phyloP scores from a whole-genome alignment of 2,329 filamentous ascomycete species.

The Hyphodiscus sp. region DNA sequence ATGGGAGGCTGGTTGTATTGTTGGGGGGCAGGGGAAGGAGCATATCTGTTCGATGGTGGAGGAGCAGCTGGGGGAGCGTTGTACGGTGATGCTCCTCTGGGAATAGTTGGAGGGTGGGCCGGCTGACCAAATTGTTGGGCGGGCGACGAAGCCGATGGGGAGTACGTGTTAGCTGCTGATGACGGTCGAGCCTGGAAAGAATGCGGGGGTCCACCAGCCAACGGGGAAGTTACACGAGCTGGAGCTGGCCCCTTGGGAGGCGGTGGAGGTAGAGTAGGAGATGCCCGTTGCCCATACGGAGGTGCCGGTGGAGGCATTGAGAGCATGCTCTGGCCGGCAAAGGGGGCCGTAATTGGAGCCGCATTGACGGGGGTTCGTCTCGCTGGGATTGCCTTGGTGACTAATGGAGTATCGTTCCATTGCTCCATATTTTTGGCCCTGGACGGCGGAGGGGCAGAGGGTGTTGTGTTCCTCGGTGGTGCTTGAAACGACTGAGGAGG shows the following conservation, averaged over 20 bases:
- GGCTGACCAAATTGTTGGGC: slow-evolving; percentile 32
- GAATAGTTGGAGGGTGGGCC: slow-evolving; percentile 49
- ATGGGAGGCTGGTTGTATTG: slow-evolving; percentile 40
- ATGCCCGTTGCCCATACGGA: slow-evolving; percentile 51
- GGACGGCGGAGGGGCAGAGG: slow-evolving; percentile 64
- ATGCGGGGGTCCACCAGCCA: slow-evolving; percentile 47
- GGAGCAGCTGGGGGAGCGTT: slow-evolving; percentile 67
- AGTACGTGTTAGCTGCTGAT: slow-evolving; percentile 58
- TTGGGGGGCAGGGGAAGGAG: slow-evolving; percentile 57
- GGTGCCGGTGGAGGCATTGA: slow-evolving; percentile 51
- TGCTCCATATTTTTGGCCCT: slow-evolving; percentile 66
- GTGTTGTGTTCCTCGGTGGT: slow-evolving; percentile 59
- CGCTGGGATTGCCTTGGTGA: slow-evolving; percentile 63
- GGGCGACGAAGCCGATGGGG: slow-evolving; percentile 44
- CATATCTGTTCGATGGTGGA: slow-evolving; percentile 70
- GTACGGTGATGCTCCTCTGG: slow-evolving; percentile 78
- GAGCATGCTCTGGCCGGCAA: slow-evolving; percentile 56
- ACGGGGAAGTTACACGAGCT: slow-evolving; percentile 67
- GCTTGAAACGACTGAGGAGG: slow-evolving; percentile 36
- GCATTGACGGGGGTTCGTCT: slow-evolving; percentile 59
- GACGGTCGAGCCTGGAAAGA: slow-evolving; percentile 44
- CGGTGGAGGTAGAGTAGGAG: slow-evolving; percentile 68
- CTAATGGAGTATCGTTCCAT: slow-evolving; percentile 94
- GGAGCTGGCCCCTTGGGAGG: slow-evolving; percentile 74
- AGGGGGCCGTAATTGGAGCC: slow-evolving; percentile 67